Evolutionary conservation across 148 eudicot genomes (phyloP), one percentile per base, ranked within the genome.

Genomic region (Persicaria tinctoria): DNA sequence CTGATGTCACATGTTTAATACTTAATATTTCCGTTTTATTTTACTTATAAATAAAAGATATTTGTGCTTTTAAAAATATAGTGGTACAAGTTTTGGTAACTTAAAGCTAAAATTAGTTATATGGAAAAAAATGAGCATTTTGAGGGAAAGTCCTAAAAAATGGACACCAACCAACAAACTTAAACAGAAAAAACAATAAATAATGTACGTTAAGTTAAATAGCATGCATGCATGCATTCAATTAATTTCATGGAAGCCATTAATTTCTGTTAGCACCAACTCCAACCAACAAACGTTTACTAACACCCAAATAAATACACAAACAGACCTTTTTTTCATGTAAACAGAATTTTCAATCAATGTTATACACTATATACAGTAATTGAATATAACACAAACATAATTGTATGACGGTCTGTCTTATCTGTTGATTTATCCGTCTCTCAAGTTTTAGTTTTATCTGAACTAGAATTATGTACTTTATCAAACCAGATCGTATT

Each of bases 221-320:
- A 38, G 17, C 17, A 11, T 38, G n/a, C 68, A 62, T 62, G 68
- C 68, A 62, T 56, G 62, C 44, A 62, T 62, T 41, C 68, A 27
- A 62, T 62, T 62, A 14, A 10, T 62, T 64, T 64, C 46, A 64
- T 64, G 70, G 70, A n/a, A 38, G 70, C 5, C 70, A 64, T 41
- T 32, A 64, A 38, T 64, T 41, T 20, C 70, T 41, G 8, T 57
- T 64, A 64, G 12, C 70, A 64, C 47, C 70, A 64, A 64, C 70
- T 46, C 47, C 70, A 64, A 64, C 70, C 70, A 64, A 10, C 17
- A 64, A 38, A 32, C 14, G 47, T 64, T 64, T 41, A 11, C 14
- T 64, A 64, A 32, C 8, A 64, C 38, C 5, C 47, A 1, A 64
- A 64, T 64, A 64, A 64, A 64, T 64, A 41, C 1, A 46, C 38